Evolutionary conservation across 2,329 filamentous ascomycete species (phyloP), one percentile per base, ranked within the genome.

Genomic region (Claviceps cyperi): DNA sequence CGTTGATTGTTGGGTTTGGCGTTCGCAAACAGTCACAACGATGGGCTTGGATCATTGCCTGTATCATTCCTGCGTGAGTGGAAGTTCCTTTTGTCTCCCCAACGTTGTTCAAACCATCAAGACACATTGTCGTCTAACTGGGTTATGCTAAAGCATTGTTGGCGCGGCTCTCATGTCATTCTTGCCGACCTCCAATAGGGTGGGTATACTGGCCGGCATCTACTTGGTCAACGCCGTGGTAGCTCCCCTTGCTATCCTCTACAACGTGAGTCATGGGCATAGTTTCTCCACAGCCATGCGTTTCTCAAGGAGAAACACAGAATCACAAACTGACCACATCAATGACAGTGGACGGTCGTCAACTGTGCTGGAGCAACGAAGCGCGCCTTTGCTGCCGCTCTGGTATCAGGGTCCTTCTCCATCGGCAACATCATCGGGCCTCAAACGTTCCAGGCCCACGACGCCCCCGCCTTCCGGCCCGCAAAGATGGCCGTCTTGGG

Each of bases 381-480:
- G 62, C 69, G 73, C 24, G 69, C 72, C 11, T 72, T 74, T 47
- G 73, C 72, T 3, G 66, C 69, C 9, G 71, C 72, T 17, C 60
- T 74, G 47, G 66, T 77, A 54, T 70, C 69, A 46, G 71, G 71
- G 24, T 69, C 69, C 17, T 77, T 76, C 58, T 72, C 72, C 0
- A 60, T 76, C 4, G 75, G 73, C 15, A 79, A 76, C 58, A 74
- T 78, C 50, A 77, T 78, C 53, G 75, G 75, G 0, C 75, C 75
- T 0, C 72, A 77, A 58, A 77, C 74, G 2, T 78, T 79, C 63
- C 72, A 72, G 55, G 66, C 66, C 2, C 64, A 64, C 40, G 74
- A 79, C 52, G 72, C 69, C 0, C 76, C 75, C 1, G 63, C 72
- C 3, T 78, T 73, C 55, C 67, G 69, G 13, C 74, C 73, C 0